Evolutionary conservation across 1,139 yeast genomes (phyloP).

Genomic region (Hemisphaericaspora xylofermentans): DNA sequence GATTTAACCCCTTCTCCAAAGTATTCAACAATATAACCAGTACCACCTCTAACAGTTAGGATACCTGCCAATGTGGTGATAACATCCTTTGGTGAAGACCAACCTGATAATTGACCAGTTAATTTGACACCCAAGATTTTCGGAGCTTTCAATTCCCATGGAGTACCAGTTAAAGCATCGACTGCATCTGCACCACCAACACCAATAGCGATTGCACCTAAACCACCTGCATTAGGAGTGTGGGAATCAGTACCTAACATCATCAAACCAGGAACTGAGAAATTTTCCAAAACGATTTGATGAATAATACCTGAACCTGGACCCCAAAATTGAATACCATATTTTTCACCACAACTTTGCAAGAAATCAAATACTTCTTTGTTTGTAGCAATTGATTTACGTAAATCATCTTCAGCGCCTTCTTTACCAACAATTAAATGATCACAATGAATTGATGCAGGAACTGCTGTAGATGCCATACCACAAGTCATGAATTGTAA

Average conservation of each 20-base stretch:
- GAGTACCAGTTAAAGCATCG: slow-evolving; percentile 94
- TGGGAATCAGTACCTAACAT: slow-evolving; percentile 97
- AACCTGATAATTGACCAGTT: slow-evolving; percentile 81
- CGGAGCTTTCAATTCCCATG: slow-evolving; percentile 99
- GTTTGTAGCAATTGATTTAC: slow-evolving; percentile 75
- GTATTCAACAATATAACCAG: slow-evolving; percentile 93
- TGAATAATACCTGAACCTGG: slow-evolving; percentile 99
- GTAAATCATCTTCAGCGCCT: slow-evolving; percentile 81
- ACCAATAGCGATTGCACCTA: slow-evolving; percentile 96
- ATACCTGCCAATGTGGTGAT: slow-evolving; percentile 88
- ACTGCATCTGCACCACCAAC: slow-evolving; percentile 99
- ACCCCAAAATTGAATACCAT: slow-evolving; percentile 98
- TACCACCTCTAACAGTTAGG: slow-evolving; percentile 94
- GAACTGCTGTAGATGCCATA: slow-evolving; percentile 79
- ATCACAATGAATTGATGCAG: slow-evolving; percentile 95
- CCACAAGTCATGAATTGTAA: slow-evolving; percentile 97
- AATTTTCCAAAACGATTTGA: slow-evolving; percentile 94
- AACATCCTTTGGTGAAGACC: slow-evolving; percentile 97
- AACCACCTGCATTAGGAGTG: slow-evolving; percentile 97
- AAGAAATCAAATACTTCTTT: slow-evolving; percentile 92
- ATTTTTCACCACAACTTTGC: slow-evolving; percentile 85
- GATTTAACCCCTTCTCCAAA: slow-evolving; percentile 89
- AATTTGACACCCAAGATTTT: slow-evolving; percentile 87
- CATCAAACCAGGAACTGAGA: slow-evolving; percentile 91
- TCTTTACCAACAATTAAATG: slow-evolving; percentile 94